A percentile compares a stretch with the other conserved stretches of the same genome.
Evolutionary conservation across 2,329 filamentous ascomycete species (phyloP).

Genomic region (Claviceps spartinae): DNA sequence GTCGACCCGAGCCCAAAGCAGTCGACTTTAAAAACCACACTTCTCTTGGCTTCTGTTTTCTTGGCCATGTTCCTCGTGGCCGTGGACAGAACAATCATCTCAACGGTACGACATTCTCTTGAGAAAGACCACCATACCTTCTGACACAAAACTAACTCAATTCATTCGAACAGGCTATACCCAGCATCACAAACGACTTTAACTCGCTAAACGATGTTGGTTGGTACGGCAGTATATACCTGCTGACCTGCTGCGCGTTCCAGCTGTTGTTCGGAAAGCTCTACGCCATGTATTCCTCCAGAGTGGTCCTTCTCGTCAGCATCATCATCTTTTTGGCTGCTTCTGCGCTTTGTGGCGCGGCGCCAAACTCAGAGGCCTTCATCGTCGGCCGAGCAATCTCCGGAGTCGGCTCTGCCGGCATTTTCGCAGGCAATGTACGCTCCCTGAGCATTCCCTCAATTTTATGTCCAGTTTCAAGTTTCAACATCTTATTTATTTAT

Average conservation of each 20-base stretch:
- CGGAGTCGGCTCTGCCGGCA: conserved; percentile 30
- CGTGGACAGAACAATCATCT: conserved; percentile 1
- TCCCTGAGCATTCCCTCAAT: too few species aligned
- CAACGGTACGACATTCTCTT: background rate
- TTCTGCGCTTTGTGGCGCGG: conserved; percentile 34
- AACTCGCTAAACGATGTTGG: conserved; percentile 44
- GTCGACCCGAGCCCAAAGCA: background rate
- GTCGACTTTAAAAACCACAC: background rate
- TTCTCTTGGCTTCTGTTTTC: background rate
- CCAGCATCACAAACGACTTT: conserved; percentile 41
- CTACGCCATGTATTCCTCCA: background rate
- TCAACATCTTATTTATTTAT: too few species aligned
- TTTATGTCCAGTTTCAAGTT: too few species aligned
- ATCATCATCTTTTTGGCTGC: conserved; percentile 42
- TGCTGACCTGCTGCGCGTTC: conserved; percentile 40
- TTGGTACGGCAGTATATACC: conserved; percentile 50
- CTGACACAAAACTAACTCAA: background rate
- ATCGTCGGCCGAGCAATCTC: conserved; percentile 37
- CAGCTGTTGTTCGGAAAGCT: conserved; percentile 3
- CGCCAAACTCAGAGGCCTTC: conserved; percentile 31
- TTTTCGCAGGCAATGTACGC: conserved; percentile 12
- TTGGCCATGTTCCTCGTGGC: background rate
- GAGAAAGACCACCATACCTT: background rate
- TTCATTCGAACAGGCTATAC: conserved; percentile 24
- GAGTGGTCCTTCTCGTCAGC: conserved; percentile 16